Conservation (phyloP, 306 rosid species). For the Pachyrhizus erosus region DNA sequence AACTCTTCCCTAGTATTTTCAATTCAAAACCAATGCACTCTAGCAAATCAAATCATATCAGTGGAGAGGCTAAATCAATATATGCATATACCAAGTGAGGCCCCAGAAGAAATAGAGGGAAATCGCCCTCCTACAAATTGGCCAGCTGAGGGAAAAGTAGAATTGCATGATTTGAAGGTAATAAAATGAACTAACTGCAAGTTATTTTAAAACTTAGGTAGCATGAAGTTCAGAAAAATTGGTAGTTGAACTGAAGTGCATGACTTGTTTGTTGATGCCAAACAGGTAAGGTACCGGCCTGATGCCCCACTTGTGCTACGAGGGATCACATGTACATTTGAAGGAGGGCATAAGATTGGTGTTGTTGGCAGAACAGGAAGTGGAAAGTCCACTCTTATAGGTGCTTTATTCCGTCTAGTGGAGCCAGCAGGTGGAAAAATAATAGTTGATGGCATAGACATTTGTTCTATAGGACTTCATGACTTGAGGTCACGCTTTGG, state of each 20-base stretch:
- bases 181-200: not conserved
- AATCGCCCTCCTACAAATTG: conserved; percentile 69
- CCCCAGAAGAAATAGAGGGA: conserved; percentile 64
- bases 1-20: conserved; percentile 59
- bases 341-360: conserved; percentile 82
- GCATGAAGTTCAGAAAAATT: not conserved
- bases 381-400: conserved; percentile 82
- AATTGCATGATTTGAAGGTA: conserved; percentile 70
- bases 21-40: conserved; percentile 69
- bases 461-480: conserved; percentile 78
- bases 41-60: conserved; percentile 76
- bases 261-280: not conserved
- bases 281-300: conserved; percentile 70
- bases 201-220: not conserved
- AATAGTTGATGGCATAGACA: conserved; percentile 73
- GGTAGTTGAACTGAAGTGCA: not conserved
- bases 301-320: conserved; percentile 76
- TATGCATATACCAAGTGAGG: conserved; percentile 81
- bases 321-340: conserved; percentile 76
- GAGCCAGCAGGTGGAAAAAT: conserved; percentile 73
- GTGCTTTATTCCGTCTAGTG: conserved; percentile 77
- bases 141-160: conserved; percentile 77
- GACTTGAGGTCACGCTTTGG: conserved; percentile 79
- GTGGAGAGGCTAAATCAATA: conserved; percentile 83
- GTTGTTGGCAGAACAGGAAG: conserved; percentile 87